These are phyloP conservation scores for Bonia amplexicaulis DNA, from an alignment of 176 grass and related monocot species.

Conservation along the genomic window DNA sequence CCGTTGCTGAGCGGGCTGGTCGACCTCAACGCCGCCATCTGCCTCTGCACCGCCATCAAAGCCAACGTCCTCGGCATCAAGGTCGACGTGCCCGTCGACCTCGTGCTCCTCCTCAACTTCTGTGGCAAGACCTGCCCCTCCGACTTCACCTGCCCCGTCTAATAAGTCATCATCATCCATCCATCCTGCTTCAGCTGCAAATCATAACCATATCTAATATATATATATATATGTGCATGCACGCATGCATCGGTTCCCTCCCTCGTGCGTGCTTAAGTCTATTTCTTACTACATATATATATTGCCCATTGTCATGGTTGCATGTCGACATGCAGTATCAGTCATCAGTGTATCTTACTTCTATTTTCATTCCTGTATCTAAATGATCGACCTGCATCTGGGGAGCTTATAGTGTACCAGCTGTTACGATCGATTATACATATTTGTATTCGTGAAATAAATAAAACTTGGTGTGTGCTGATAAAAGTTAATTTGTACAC, in stretches of 20 bases:
- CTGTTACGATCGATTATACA: not conserved
- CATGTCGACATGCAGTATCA: too few species aligned
- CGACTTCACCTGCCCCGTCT: slow-evolving; percentile 47
- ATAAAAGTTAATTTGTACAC: too few species aligned
- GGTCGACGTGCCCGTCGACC: slow-evolving; percentile 47
- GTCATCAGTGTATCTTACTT: too few species aligned
- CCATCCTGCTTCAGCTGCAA: not conserved
- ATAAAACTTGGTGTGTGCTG: too few species aligned
- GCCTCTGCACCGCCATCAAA: slow-evolving; percentile 79
- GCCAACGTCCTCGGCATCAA: slow-evolving; percentile 54
- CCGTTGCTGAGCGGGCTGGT: slow-evolving; percentile 15
- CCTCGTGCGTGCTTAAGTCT: too few species aligned
- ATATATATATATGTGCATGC: too few species aligned
- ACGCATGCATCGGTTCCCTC: too few species aligned
- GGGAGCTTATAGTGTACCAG: not conserved
- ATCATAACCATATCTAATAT: too few species aligned
- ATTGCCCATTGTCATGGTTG: too few species aligned
- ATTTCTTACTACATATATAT: too few species aligned
- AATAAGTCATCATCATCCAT: not conserved
- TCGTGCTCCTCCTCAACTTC: slow-evolving; percentile 52
- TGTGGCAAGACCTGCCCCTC: slow-evolving; percentile 54
- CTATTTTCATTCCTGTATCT: not conserved
- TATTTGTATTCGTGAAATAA: not conserved
- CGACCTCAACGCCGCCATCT: slow-evolving; percentile 68
- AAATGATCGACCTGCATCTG: not conserved